Conservation (phyloP, 2,329 filamentous ascomycete genomes). For the Clonostachys chloroleuca region DNA sequence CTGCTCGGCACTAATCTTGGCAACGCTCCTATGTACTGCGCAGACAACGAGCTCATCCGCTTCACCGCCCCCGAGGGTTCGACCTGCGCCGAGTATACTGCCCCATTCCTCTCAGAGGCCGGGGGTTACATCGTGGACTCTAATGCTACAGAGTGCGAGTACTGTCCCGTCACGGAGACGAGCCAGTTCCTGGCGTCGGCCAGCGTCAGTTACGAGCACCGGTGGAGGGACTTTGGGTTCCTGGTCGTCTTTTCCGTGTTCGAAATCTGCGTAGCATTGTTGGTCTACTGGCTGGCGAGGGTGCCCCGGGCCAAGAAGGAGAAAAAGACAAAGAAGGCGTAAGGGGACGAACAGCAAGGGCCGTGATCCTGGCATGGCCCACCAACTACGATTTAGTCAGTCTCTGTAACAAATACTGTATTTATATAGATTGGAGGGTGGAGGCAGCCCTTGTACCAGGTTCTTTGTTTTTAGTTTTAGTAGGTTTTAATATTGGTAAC, state of each 20-base stretch:
- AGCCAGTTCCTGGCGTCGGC: constrained; percentile 31
- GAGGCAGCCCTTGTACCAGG: too few relatives aligned
- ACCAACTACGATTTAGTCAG: too few relatives aligned
- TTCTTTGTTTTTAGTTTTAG: too few relatives aligned
- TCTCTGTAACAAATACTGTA: too few relatives aligned
- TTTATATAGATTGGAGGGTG: too few relatives aligned
- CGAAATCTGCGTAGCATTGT: constrained; percentile 43
- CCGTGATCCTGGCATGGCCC: too few relatives aligned
- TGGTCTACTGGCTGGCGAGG: constrained; percentile 42
- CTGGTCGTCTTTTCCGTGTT: constrained; percentile 49
- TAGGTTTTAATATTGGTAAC: too few relatives aligned
- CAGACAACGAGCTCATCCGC: constrained; percentile 56
- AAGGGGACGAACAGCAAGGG: too few relatives aligned
- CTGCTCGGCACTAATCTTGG: constrained; percentile 62
- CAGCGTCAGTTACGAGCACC: constrained; percentile 38
- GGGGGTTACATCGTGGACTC: constrained; percentile 48
- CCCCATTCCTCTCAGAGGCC: constrained; percentile 28
- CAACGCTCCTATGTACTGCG: constrained; percentile 55
- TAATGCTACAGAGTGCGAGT: constrained; percentile 38
- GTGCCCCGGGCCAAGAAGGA: constrained; percentile 23
- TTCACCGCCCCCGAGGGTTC: constrained; percentile 51
- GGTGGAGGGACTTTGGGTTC: constrained; percentile 55
- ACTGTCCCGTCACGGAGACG: constrained; percentile 34
- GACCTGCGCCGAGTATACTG: constrained; percentile 56
- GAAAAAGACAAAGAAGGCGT: too few relatives aligned